These are phyloP conservation scores for Fraxinus angustifolia DNA, from an alignment of 305 asterid genomes.

Conservation along the genomic window DNA sequence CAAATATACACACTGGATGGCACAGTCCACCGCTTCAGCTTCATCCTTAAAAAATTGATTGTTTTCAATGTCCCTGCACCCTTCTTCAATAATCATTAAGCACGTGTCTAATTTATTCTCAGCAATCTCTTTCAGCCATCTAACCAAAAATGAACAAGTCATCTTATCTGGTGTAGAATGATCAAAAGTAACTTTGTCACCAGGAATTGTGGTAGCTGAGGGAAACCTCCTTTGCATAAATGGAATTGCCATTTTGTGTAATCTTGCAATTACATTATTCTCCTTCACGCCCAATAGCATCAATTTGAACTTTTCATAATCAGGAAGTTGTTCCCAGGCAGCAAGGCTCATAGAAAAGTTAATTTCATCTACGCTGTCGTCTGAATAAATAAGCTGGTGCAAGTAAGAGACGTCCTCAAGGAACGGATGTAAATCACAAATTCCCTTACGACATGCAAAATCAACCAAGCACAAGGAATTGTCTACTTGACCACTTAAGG, in stretches of 20 bases:
- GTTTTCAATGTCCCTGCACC: conserved; percentile 47
- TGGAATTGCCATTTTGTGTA: conserved; percentile 70
- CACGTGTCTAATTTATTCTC: conserved; percentile 71
- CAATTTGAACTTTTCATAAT: conserved; percentile 83
- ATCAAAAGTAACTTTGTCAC: conserved; percentile 28
- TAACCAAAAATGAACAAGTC: conserved; percentile 66
- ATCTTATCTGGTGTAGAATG: conserved; percentile 33
- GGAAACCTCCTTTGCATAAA: conserved; percentile 60
- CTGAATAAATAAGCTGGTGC: conserved; percentile 71
- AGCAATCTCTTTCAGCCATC: conserved; percentile 89
- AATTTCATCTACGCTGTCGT: conserved; percentile 47
- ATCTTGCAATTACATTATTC: conserved; percentile 59
- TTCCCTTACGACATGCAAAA: conserved; percentile 75
- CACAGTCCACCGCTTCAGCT: conserved; percentile 67
- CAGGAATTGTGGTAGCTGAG: conserved; percentile 22
- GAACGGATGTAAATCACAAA: conserved; percentile 66
- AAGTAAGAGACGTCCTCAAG: conserved; percentile 69
- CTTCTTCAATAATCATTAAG: conserved; percentile 71
- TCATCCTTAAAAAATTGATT: conserved; percentile 58
- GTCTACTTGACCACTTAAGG: conserved; percentile 86
- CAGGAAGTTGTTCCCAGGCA: conserved; percentile 77
- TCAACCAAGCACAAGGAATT: conserved; percentile 82
- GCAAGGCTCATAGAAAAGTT: conserved; percentile 61
- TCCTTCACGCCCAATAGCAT: conserved; percentile 66
- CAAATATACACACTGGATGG: conserved; percentile 74